These are phyloP conservation scores for Leptographium radiaticola DNA, from an alignment of 2,329 filamentous ascomycete genomes.

Conservation along the genomic window DNA sequence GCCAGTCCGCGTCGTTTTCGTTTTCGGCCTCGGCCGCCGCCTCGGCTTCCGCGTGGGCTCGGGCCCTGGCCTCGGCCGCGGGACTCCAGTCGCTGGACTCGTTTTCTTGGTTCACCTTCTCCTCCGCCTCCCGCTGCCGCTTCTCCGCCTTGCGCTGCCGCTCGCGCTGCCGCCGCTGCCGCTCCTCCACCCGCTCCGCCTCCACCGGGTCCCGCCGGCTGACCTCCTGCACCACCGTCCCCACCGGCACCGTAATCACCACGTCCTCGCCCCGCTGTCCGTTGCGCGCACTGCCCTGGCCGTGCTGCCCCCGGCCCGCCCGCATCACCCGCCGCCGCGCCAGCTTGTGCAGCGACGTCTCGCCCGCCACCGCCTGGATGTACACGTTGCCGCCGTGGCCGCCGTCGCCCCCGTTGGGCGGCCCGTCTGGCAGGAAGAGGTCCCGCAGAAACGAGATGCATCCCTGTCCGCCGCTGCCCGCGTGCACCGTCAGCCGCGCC, in stretches of 20 bases:
- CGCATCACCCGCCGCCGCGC: slow-evolving; percentile 62
- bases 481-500: slow-evolving; percentile 62
- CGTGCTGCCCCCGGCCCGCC: slow-evolving; percentile 63
- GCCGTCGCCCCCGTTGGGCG: slow-evolving; percentile 88
- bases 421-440: slow-evolving; percentile 77
- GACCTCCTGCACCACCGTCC: slow-evolving; percentile 78
- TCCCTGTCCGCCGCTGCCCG: slow-evolving; percentile 75
- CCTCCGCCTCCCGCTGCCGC: slow-evolving; percentile 26
- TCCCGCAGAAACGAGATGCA: slow-evolving; percentile 92
- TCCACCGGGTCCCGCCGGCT: slow-evolving; percentile 63
- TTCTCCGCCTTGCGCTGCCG: slow-evolving; percentile 15
- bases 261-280: slow-evolving; percentile 79
- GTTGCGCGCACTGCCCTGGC: slow-evolving; percentile 58
- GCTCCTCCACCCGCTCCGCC: too few species aligned
- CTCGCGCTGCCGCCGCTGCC: background rate
- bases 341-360: slow-evolving; percentile 89
- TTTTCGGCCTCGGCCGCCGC: slow-evolving; percentile 25
- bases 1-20: slow-evolving; percentile 28
- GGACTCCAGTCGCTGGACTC: too few species aligned
- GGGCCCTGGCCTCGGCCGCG: too few species aligned
- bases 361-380: slow-evolving; percentile 81
- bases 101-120: too few species aligned
- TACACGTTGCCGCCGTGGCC: slow-evolving; percentile 86
- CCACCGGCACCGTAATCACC: slow-evolving; percentile 80
- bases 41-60: too few species aligned